These are phyloP conservation scores for Trichoderma atroviride DNA, from an alignment of 2,329 filamentous ascomycete species.

Conservation along the genomic window DNA sequence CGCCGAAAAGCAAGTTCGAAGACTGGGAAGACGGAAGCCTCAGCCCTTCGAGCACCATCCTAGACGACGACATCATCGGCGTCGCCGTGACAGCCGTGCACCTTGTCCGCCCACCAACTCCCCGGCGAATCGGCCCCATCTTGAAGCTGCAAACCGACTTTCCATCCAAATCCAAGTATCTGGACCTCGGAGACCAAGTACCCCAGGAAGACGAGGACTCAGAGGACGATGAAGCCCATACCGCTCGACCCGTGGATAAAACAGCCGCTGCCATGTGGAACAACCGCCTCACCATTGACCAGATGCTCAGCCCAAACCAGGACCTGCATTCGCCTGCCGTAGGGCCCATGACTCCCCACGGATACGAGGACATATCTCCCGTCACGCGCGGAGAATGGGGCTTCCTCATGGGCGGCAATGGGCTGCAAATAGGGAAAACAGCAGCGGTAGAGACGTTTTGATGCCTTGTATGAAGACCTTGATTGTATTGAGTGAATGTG, in stretches of 20 bases:
- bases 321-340: conserved; percentile 32
- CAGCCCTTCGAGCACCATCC: conserved; percentile 22
- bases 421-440: conserved; percentile 47
- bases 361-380: conserved; percentile 64
- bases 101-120: conserved; percentile 33
- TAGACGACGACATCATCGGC: conserved; percentile 31
- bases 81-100: conserved; percentile 35
- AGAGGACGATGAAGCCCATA: conserved; percentile 43
- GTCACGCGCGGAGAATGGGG: conserved; percentile 66
- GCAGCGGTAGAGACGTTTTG: conserved; percentile 57
- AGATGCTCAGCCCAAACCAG: conserved; percentile 42
- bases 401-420: conserved; percentile 57
- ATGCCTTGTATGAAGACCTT: conserved; percentile 30
- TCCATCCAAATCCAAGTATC: conserved; percentile 28
- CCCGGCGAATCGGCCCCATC: conserved; percentile 33
- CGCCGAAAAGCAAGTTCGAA: conserved; percentile 22
- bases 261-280: conserved; percentile 37
- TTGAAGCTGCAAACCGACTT: conserved; percentile 53
- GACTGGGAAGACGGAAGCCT: conserved; percentile 32
- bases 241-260: conserved; percentile 43
- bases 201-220: conserved; percentile 32
- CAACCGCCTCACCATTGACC: conserved; percentile 45
- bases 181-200: neutral
- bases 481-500: neutral
- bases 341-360: conserved; percentile 60